Evolutionary conservation across 306 rosid species (phyloP).

Genomic region (Casuarina cunninghamiana): DNA sequence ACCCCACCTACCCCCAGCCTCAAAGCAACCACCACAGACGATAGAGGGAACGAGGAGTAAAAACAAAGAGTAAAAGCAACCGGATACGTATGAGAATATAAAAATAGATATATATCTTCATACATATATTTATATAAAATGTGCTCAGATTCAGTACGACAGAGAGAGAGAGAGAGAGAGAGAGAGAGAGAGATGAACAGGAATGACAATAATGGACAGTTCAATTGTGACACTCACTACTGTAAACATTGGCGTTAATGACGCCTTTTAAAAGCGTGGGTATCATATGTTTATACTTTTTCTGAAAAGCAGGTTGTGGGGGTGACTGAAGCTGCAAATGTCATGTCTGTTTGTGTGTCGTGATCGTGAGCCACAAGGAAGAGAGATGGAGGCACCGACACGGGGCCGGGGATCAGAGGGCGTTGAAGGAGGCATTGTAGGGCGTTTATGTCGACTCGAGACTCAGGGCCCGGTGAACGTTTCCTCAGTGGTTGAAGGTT

Average conservation of each 20-base stretch:
- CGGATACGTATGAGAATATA: conserved; percentile 17
- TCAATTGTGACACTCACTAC: conserved; percentile 39
- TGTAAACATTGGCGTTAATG: conserved; percentile 14
- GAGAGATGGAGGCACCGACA: conserved; percentile 36
- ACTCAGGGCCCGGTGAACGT: no score
- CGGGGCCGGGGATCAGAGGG: conserved; percentile 24
- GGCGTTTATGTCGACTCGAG: no score
- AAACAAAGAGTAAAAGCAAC: conserved; percentile 30
- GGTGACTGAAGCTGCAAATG: conserved; percentile 31
- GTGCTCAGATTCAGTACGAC: no score
- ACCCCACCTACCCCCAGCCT: conserved; percentile 43
- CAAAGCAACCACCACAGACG: conserved; percentile 42
- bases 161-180: conserved; percentile 2
- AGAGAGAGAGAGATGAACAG: conserved; percentile 4
- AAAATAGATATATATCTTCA: neutral
- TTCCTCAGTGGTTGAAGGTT: no score
- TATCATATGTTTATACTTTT: conserved; percentile 4
- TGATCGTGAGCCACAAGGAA: neutral
- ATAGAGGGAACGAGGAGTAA: conserved; percentile 26
- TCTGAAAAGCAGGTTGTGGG: conserved; percentile 18
- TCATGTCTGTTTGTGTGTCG: neutral
- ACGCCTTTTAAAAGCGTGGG: neutral
- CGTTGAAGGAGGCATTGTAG: neutral
- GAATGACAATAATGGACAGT: conserved; percentile 21
- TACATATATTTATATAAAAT: no score